These are phyloP conservation scores for Aureobasidium mangrovei DNA, from an alignment of 2,329 filamentous ascomycete genomes.

Conservation along the genomic window DNA sequence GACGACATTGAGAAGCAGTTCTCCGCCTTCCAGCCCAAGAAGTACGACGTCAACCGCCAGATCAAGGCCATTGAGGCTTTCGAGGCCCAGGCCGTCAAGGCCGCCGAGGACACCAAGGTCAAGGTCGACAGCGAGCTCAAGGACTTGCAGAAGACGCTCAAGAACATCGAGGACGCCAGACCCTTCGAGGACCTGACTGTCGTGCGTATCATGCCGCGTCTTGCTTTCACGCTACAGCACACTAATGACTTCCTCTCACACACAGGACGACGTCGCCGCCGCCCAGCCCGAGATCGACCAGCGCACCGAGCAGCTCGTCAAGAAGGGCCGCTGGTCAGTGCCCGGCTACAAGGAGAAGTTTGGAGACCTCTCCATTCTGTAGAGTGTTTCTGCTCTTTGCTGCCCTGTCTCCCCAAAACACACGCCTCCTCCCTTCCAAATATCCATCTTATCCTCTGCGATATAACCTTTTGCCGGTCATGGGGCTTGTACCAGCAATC, in stretches of 20 bases:
- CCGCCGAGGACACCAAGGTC: slow-evolving; percentile 91
- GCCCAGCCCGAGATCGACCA: slow-evolving; percentile 96
- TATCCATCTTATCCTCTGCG: not conserved
- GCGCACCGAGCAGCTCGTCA: slow-evolving; percentile 88
- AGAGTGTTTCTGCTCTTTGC: slow-evolving; percentile 37
- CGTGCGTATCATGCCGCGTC: slow-evolving; percentile 51
- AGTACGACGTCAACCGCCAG: slow-evolving; percentile 88
- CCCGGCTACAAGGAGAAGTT: slow-evolving; percentile 99
- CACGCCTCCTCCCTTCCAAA: not conserved
- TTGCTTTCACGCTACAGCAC: not conserved
- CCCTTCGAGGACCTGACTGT: slow-evolving; percentile 97
- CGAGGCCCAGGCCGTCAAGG: slow-evolving; percentile 93
- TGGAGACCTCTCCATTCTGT: slow-evolving; percentile 90
- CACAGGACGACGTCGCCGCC: slow-evolving; percentile 83
- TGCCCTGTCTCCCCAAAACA: not conserved
- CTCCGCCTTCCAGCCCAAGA: slow-evolving; percentile 78
- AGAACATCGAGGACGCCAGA: slow-evolving; percentile 93
- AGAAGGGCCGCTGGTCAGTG: slow-evolving; percentile 96
- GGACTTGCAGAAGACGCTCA: slow-evolving; percentile 87
- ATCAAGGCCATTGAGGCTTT: slow-evolving; percentile 98
- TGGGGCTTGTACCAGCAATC: slow-evolving; percentile 9
- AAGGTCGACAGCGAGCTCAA: slow-evolving; percentile 91
- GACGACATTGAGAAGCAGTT: slow-evolving; percentile 98
- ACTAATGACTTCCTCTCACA: slow-evolving; percentile 17
- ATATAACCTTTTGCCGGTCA: slow-evolving; percentile 9